These are phyloP conservation scores for Globisporangium cederbergense DNA, from an alignment of 352 stramenopile genomes.

Conservation along the genomic window DNA sequence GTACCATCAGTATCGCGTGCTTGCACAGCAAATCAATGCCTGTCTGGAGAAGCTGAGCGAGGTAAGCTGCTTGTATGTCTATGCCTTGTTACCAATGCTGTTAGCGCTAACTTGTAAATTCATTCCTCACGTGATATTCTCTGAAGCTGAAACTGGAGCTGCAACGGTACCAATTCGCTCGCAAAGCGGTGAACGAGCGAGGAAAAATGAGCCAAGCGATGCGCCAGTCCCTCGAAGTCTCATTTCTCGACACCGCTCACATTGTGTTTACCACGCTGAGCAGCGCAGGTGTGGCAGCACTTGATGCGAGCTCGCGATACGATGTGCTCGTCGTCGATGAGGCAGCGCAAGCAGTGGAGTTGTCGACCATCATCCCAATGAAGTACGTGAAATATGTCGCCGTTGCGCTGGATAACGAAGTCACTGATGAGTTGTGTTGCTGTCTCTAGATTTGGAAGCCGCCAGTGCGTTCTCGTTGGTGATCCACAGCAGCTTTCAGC, in stretches of 20 bases:
- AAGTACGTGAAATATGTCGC: slow-evolving; percentile 45
- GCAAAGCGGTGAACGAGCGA: slow-evolving; percentile 58
- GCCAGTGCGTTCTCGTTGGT: slow-evolving; percentile 90
- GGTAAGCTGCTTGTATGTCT: slow-evolving; percentile 28
- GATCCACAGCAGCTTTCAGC: slow-evolving; percentile 92
- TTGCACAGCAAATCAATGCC: slow-evolving; percentile 76
- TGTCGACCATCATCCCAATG: slow-evolving; percentile 89
- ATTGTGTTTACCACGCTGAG: slow-evolving; percentile 93
- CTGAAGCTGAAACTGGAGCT: slow-evolving; percentile 74
- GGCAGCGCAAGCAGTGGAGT: slow-evolving; percentile 82
- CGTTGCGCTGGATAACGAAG: neutral
- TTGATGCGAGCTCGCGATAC: slow-evolving; percentile 75
- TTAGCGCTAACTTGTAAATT: neutral
- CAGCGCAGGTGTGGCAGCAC: slow-evolving; percentile 76
- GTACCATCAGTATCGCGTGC: slow-evolving; percentile 61
- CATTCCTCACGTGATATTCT: neutral
- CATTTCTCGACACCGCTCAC: slow-evolving; percentile 87
- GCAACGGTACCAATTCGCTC: slow-evolving; percentile 78
- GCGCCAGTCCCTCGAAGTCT: slow-evolving; percentile 80
- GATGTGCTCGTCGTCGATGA: slow-evolving; percentile 87
- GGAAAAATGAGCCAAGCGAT: slow-evolving; percentile 63
- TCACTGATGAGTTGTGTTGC: slow-evolving; percentile 1
- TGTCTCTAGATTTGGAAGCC: slow-evolving; percentile 71
- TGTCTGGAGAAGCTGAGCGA: slow-evolving; percentile 74
- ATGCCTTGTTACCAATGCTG: neutral